These are phyloP conservation scores for Termitomyces sp. DNA, from an alignment of 768 basidiomycete species.

Conservation along the genomic window DNA sequence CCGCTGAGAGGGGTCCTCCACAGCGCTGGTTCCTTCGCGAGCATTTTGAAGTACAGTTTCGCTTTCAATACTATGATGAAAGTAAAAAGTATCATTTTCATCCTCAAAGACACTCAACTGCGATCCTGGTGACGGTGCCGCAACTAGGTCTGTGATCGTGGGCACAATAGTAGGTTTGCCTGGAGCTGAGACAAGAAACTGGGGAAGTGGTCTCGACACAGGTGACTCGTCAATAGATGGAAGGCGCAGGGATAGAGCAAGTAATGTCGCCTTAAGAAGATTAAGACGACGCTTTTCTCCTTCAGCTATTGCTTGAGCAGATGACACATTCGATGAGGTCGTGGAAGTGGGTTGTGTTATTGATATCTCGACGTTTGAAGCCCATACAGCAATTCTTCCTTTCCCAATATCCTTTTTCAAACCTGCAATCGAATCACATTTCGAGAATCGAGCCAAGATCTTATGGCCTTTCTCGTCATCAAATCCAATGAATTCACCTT, in stretches of 20 bases:
- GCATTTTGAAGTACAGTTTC: slow-evolving; percentile 23
- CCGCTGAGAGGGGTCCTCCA: slow-evolving; percentile 27
- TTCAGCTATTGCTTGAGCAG: slow-evolving; percentile 7
- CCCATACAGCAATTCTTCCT: slow-evolving; percentile 54
- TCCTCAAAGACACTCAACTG: slow-evolving; percentile 47
- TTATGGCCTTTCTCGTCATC: slow-evolving; percentile 18
- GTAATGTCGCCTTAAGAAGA: slow-evolving; percentile 27
- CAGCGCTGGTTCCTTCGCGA: slow-evolving; percentile 16
- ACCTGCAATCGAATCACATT: slow-evolving; percentile 23
- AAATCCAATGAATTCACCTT: slow-evolving; percentile 24
- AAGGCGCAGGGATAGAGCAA: slow-evolving; percentile 31
- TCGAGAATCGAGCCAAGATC: slow-evolving; percentile 26
- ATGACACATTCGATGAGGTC: slow-evolving; percentile 17
- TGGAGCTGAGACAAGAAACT: slow-evolving; percentile 49
- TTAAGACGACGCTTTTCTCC: slow-evolving; percentile 19
- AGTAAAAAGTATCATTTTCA: slow-evolving; percentile 64
- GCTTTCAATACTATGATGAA: slow-evolving; percentile 37
- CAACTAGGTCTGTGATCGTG: slow-evolving; percentile 31
- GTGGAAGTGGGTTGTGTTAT: slow-evolving; percentile 27
- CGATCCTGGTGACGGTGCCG: slow-evolving; percentile 21
- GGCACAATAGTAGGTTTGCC: slow-evolving; percentile 34
- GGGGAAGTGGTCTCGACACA: slow-evolving; percentile 46
- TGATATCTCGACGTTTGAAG: slow-evolving; percentile 54
- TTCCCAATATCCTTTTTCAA: slow-evolving; percentile 28
- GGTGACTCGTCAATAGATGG: slow-evolving; percentile 30